Conservation (phyloP, 192 early-diverging fungal species). For the Umbelopsis vinacea region DNA sequence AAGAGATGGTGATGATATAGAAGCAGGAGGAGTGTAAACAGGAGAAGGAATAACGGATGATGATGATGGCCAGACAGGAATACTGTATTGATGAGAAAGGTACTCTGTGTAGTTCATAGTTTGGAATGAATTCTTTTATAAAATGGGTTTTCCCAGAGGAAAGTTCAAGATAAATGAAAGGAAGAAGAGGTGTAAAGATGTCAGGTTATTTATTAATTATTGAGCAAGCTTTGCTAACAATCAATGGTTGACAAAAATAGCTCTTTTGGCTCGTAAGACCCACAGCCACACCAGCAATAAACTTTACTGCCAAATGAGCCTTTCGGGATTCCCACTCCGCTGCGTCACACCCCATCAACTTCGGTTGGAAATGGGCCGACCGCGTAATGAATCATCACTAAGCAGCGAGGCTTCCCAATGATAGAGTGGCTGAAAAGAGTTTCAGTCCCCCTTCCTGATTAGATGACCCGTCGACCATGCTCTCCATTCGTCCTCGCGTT, state of each 20-base stretch:
- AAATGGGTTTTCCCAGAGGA: not conserved
- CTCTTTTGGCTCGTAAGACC: not conserved
- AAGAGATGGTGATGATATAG: constrained; percentile 11
- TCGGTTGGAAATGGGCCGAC: constrained; percentile 9
- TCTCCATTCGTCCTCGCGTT: constrained; percentile 2
- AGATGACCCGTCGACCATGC: not conserved
- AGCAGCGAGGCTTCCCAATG: not conserved
- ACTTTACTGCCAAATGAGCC: not conserved
- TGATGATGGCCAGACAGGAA: constrained; percentile 17
- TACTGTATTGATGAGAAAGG: constrained; percentile 21
- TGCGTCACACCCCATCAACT: not conserved
- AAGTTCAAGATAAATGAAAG: not conserved
- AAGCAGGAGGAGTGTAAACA: constrained; percentile 15
- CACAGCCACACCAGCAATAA: constrained; percentile 18
- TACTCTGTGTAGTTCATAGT: constrained; percentile 13
- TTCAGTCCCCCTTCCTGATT: not conserved
- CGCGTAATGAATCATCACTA: constrained; percentile 7
- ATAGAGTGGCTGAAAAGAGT: constrained; percentile 1
- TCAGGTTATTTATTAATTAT: constrained; percentile 18
- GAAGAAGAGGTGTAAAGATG: not conserved
- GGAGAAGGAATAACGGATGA: constrained; percentile 12
- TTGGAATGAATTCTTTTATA: not conserved
- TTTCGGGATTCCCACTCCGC: not conserved
- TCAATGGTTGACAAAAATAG: constrained; percentile 24
- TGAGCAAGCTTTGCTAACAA: not conserved